phyloP scores from a whole-genome alignment of 768 basidiomycete species.

The Tricholoma bakamatsutake region DNA sequence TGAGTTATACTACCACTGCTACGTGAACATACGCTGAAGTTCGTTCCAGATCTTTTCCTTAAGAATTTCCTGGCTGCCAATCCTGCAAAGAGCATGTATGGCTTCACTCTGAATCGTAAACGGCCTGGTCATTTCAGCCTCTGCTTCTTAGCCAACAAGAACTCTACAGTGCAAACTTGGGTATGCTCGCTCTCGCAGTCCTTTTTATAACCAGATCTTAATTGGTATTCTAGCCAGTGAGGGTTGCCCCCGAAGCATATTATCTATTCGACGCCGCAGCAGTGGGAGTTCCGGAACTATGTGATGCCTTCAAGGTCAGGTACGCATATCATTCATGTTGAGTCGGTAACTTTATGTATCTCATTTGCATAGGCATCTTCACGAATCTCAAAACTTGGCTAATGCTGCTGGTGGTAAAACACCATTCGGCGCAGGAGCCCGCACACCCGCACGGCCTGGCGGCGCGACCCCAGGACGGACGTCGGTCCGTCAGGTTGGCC shows the following conservation, averaged over 20 bases:
- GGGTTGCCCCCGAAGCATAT: constrained; percentile 84
- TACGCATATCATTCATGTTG: constrained; percentile 22
- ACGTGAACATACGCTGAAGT: constrained; percentile 1
- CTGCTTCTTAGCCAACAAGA: constrained; percentile 90
- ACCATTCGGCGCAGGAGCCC: constrained; percentile 67
- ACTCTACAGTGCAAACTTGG: constrained; percentile 87
- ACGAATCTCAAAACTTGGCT: constrained; percentile 65
- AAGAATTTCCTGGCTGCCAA: constrained; percentile 91
- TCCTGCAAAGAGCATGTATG: constrained; percentile 92
- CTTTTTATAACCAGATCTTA: not conserved
- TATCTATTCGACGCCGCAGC: constrained; percentile 88
- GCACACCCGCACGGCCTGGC: constrained; percentile 75
- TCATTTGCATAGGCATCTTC: constrained; percentile 50
- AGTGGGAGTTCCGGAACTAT: constrained; percentile 86
- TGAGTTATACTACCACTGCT: constrained; percentile 36
- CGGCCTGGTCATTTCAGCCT: constrained; percentile 91
- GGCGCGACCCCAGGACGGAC: constrained; percentile 74
- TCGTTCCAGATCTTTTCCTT: constrained; percentile 65
- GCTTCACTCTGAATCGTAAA: constrained; percentile 86
- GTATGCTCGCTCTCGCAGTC: constrained; percentile 40
- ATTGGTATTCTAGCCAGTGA: constrained; percentile 55
- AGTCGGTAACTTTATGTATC: constrained; percentile 5
- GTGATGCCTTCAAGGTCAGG: constrained; percentile 95
- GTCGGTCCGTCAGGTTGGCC: constrained; percentile 65
- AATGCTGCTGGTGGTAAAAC: constrained; percentile 64